Percentiles rank a stretch among this genome's conserved stretches.
Evolutionary conservation across 139 green algal genomes (phyloP).

Genomic region (Pleodorina starrii): DNA sequence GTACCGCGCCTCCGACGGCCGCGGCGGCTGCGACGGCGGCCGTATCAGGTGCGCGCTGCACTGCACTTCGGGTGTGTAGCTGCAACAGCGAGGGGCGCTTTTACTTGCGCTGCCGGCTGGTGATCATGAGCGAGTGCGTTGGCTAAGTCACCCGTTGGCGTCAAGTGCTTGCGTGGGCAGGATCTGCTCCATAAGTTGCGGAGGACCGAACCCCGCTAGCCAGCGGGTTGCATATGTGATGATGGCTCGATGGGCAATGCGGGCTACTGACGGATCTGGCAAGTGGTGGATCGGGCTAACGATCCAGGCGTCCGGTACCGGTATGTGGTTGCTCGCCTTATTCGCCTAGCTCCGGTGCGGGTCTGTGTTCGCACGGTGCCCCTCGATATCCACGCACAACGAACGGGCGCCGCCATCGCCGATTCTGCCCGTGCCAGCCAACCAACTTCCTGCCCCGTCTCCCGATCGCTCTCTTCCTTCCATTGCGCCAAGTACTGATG

Average conservation of each 20-base stretch:
- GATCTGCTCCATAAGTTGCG: background rate
- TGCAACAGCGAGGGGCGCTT: background rate
- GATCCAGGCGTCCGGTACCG: no score
- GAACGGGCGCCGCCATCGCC: background rate
- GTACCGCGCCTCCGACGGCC: slow-evolving; percentile 60
- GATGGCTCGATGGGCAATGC: no score
- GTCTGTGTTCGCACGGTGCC: background rate
- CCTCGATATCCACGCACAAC: background rate
- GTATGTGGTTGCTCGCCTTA: no score
- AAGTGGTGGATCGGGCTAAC: no score
- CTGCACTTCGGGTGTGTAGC: background rate
- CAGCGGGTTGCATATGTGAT: no score
- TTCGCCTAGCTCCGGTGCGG: no score
- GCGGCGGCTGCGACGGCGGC: slow-evolving; percentile 61
- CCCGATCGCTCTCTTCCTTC: background rate
- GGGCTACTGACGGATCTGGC: no score
- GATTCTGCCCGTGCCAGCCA: background rate
- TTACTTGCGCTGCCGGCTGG: background rate
- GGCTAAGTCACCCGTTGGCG: background rate
- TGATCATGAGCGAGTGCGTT: background rate
- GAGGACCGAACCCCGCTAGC: no score
- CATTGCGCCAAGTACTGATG: background rate
- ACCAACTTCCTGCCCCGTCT: background rate
- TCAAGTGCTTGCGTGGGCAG: background rate
- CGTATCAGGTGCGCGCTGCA: background rate